These are phyloP conservation scores for Leishmania guyanensis DNA, from an alignment of 208 protist genomes.

Conservation along the genomic window DNA sequence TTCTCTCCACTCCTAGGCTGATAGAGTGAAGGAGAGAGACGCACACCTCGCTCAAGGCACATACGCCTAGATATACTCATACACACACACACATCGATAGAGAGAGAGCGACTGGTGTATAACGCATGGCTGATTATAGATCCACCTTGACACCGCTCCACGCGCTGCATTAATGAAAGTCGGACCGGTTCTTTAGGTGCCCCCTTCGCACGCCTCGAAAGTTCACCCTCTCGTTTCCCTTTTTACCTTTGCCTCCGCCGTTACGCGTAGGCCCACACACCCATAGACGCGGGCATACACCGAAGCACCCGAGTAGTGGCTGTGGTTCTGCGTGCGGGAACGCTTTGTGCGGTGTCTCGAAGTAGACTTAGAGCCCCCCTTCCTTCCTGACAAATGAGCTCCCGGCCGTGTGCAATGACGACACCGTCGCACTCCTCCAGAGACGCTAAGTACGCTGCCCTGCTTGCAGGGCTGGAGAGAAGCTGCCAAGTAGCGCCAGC, in stretches of 20 bases:
- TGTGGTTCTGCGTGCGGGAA: neutral
- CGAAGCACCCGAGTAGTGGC: neutral
- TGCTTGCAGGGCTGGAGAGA: constrained; percentile 13
- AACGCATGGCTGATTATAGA: neutral
- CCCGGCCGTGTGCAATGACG: neutral
- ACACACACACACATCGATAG: neutral
- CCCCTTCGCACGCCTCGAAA: neutral
- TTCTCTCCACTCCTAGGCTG: neutral
- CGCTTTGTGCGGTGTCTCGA: no score
- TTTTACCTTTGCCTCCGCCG: neutral
- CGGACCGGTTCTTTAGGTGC: neutral
- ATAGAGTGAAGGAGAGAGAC: neutral
- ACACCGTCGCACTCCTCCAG: neutral
- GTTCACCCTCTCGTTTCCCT: neutral
- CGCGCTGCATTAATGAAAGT: neutral
- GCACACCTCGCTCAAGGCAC: neutral
- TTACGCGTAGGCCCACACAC: neutral
- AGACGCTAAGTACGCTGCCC: neutral
- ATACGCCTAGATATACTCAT: neutral
- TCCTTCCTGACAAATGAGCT: neutral
- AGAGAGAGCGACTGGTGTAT: neutral
- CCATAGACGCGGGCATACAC: neutral
- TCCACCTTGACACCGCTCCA: neutral
- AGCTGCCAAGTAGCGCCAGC: constrained; percentile 1
- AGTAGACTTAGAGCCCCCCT: neutral